phyloP scores from a whole-genome alignment of 1,139 yeast species.

The Lodderomyces pseudojiufengensis region DNA sequence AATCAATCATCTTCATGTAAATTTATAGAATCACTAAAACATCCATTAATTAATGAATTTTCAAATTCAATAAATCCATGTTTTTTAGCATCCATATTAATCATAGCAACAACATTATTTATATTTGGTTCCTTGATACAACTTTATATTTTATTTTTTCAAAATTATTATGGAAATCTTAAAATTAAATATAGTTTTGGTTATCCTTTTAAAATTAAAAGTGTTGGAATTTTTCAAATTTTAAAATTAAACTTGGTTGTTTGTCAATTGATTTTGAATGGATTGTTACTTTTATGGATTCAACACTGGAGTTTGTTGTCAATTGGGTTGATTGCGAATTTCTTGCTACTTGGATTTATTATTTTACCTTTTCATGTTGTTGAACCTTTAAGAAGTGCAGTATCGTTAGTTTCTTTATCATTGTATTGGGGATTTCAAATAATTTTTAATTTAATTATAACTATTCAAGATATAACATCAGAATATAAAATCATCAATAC shows the following conservation, averaged over 20 bases:
- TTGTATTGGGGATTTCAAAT: constrained; percentile 26
- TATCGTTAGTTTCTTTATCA: constrained; percentile 25
- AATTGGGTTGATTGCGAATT: constrained; percentile 13
- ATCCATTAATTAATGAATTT: constrained; percentile 17
- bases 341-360: constrained; percentile 5
- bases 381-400: constrained; percentile 28
- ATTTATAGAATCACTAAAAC: constrained; percentile 15
- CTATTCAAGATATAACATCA: constrained; percentile 26
- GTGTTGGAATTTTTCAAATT: constrained; percentile 27
- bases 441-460: constrained; percentile 16
- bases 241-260: constrained; percentile 22
- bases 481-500: constrained; percentile 24
- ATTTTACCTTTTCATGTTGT: constrained; percentile 31
- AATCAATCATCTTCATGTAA: too few relatives aligned
- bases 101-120: constrained; percentile 11
- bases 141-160: constrained; percentile 15
- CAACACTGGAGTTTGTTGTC: constrained; percentile 11
- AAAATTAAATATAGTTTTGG: constrained; percentile 31
- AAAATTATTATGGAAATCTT: constrained; percentile 26
- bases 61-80: constrained; percentile 29
- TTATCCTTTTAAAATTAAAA: constrained; percentile 20
- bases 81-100: constrained; percentile 20
- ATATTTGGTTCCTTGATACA: constrained; percentile 17
- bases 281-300: constrained; percentile 15
- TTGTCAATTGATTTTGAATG: constrained; percentile 20